Conservation (phyloP, 2,329 filamentous ascomycete species). For the Rhynchosporium graminicola region DNA sequence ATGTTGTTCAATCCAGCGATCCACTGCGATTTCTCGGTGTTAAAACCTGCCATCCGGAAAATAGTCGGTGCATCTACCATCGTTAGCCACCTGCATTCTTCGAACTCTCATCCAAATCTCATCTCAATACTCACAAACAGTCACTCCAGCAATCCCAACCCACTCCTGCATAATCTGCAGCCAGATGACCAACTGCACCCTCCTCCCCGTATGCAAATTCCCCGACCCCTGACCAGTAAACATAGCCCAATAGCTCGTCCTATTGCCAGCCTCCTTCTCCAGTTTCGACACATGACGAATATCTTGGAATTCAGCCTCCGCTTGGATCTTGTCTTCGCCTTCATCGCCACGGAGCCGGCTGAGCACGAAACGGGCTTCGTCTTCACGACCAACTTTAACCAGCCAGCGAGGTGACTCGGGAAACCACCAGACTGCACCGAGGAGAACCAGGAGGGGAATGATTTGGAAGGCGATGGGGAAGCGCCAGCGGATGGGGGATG, state of each 20-base stretch:
- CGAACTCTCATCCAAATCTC: too few relatives aligned
- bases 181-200: slow-evolving; percentile 71
- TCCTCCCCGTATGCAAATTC: slow-evolving; percentile 65
- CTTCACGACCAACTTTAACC: slow-evolving; percentile 40
- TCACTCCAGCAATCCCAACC: slow-evolving; percentile 70
- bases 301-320: slow-evolving; percentile 66
- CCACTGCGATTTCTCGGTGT: slow-evolving; percentile 61
- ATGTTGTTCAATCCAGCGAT: slow-evolving; percentile 60
- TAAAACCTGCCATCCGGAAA: slow-evolving; percentile 68
- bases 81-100: not conserved
- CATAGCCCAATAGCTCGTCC: slow-evolving; percentile 64
- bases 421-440: slow-evolving; percentile 41
- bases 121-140: slow-evolving; percentile 48
- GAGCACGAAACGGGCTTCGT: slow-evolving; percentile 47
- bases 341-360: slow-evolving; percentile 57
- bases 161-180: slow-evolving; percentile 71
- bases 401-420: slow-evolving; percentile 45
- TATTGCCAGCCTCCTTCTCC: slow-evolving; percentile 55
- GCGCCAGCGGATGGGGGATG: slow-evolving; percentile 53
- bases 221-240: slow-evolving; percentile 65
- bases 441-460: slow-evolving; percentile 41
- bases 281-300: slow-evolving; percentile 64
- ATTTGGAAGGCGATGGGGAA: slow-evolving; percentile 43
- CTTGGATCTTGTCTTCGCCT: slow-evolving; percentile 52
- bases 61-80: slow-evolving; percentile 45